phyloP scores from a whole-genome alignment of 2,329 filamentous ascomycete genomes.

The Cercospora canescens region DNA sequence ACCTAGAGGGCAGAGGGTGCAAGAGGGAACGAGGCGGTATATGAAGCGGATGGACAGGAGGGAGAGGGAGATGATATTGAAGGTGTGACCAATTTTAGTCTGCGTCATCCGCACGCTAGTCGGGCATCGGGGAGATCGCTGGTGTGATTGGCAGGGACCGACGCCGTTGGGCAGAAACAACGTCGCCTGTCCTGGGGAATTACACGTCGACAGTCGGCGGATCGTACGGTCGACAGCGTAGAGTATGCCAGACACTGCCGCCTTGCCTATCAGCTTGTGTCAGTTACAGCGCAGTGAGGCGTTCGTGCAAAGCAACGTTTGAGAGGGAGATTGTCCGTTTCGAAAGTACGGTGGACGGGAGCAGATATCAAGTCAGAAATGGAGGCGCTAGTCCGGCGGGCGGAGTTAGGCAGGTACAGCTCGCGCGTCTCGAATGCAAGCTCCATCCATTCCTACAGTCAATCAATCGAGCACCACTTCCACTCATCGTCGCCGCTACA shows the following conservation, averaged over 20 bases:
- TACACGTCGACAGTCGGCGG: background rate
- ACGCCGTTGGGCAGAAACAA: constrained; percentile 9
- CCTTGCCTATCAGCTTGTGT: background rate
- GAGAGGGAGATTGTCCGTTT: background rate
- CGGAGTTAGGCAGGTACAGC: constrained; percentile 9
- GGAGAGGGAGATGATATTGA: background rate
- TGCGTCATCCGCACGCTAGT: constrained; percentile 11
- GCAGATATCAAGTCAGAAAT: background rate
- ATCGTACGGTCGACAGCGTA: background rate
- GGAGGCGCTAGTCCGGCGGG: constrained; percentile 1
- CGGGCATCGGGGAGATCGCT: background rate
- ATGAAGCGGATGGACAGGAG: constrained; percentile 9
- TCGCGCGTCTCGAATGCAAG: constrained; percentile 9
- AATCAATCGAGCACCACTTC: background rate
- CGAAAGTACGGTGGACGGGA: background rate
- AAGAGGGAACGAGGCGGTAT: constrained; percentile 18
- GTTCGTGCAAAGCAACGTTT: background rate
- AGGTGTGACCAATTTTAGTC: constrained; percentile 15
- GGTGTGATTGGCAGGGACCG: constrained; percentile 5
- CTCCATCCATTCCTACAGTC: constrained; percentile 7
- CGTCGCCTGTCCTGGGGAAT: background rate
- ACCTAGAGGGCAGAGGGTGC: constrained; percentile 24
- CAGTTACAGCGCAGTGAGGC: background rate
- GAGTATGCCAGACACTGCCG: background rate
- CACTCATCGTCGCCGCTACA: background rate